Conservation (phyloP, 2,329 filamentous ascomycete species). For the Fusarium sp. region DNA sequence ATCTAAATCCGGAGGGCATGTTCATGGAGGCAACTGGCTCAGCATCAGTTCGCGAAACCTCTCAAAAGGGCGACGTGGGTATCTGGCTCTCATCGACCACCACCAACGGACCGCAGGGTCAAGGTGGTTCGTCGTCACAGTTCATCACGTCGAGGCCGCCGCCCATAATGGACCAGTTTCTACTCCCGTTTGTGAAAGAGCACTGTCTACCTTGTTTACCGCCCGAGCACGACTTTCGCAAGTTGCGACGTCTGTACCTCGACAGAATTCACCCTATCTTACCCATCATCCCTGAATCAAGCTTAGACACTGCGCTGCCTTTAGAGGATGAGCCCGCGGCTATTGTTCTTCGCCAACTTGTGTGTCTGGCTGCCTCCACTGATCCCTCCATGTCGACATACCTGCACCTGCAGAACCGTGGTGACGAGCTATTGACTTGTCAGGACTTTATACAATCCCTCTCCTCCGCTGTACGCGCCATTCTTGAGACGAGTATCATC, state of each 20-base stretch:
- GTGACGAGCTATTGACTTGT: conserved; percentile 54
- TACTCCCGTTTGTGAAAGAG: conserved; percentile 57
- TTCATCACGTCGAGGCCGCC: conserved; percentile 54
- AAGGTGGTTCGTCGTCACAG: conserved; percentile 46
- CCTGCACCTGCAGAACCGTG: conserved; percentile 57
- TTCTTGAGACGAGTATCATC: conserved; percentile 65
- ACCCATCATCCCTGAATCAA: conserved; percentile 59
- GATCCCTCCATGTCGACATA: conserved; percentile 59
- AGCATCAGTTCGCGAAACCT: conserved; percentile 48
- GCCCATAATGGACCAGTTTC: conserved; percentile 54
- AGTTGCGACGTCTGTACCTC: conserved; percentile 59
- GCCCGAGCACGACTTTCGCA: conserved; percentile 58
- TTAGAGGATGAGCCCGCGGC: conserved; percentile 48
- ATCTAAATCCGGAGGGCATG: conserved; percentile 69
- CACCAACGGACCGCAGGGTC: not conserved
- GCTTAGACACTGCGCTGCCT: conserved; percentile 44
- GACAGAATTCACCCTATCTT: conserved; percentile 67
- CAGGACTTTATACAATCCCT: conserved; percentile 61
- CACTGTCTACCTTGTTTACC: conserved; percentile 62
- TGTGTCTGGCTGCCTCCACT: conserved; percentile 65
- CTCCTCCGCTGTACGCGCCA: conserved; percentile 60
- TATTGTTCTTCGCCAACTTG: conserved; percentile 63
- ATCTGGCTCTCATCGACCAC: conserved; percentile 60
- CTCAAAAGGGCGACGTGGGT: conserved; percentile 65
- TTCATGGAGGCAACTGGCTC: conserved; percentile 65